Percentiles rank a stretch among this genome's conserved stretches.
phyloP scores from a whole-genome alignment of 495 filamentous ascomycete species.

The Platismatia glauca region DNA sequence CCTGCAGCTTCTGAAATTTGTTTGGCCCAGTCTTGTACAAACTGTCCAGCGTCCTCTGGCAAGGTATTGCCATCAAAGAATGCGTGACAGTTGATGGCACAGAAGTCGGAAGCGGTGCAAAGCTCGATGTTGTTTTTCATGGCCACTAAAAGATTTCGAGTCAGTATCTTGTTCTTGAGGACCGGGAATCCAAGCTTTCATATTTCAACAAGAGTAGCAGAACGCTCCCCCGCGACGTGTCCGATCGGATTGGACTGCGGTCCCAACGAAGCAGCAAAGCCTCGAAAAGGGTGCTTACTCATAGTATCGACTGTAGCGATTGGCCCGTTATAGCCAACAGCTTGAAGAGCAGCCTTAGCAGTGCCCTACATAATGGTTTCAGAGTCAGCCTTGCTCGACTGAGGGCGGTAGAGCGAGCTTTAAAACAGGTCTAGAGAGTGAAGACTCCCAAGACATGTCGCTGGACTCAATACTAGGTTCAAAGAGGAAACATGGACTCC shows the following conservation, averaged over 20 bases:
- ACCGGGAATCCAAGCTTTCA: not conserved
- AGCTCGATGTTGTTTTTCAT: constrained; percentile 56
- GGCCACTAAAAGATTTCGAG: constrained; percentile 29
- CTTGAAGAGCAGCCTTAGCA: constrained; percentile 49
- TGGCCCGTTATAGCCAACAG: constrained; percentile 58
- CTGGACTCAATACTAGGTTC: no score
- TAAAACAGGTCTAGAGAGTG: no score
- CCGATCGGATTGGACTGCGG: not conserved
- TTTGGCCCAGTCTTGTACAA: constrained; percentile 44
- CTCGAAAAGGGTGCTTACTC: constrained; percentile 14
- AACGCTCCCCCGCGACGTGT: not conserved
- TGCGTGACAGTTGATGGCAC: constrained; percentile 71
- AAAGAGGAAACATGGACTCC: no score
- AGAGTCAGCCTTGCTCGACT: no score
- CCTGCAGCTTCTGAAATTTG: constrained; percentile 42
- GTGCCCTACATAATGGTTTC: no score
- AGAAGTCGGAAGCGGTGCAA: constrained; percentile 67
- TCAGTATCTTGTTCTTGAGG: not conserved
- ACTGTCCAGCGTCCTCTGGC: constrained; percentile 53
- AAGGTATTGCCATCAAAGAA: constrained; percentile 63
- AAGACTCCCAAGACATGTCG: no score
- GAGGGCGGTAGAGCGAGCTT: no score
- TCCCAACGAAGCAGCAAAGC: not conserved
- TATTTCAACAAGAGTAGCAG: not conserved
- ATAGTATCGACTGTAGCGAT: constrained; percentile 77